Evolutionary conservation across 345 rosid genomes (phyloP), one percentile per base, ranked within the genome.

Genomic region (Gossypium rotundifolium): DNA sequence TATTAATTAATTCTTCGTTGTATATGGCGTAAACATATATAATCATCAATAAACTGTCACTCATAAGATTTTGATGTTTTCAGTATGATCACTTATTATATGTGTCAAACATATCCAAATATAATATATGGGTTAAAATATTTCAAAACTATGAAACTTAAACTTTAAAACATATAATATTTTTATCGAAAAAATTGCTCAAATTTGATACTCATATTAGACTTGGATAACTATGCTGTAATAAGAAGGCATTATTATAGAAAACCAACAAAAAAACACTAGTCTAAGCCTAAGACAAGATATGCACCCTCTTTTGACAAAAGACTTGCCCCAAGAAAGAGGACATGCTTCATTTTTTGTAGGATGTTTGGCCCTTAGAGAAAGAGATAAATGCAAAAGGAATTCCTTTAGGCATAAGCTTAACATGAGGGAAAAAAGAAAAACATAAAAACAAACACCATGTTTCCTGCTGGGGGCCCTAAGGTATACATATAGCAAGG

Each of bases 291-390:
- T 23, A 44, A 45, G 70, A 65, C 54, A 45, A 65, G 18, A 20
- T 45, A 45, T 66, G 71, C 71, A 53, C 49, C 71, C 33, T 45
- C 52, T 66, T 66, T 66, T 11, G 54, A 45, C 71, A 45, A 2
- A 66, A 45, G 38, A 17, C 71, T 2, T 66, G 54, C 18, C 71
- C 53, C 10, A 9, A 13, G 46, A 63, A 40, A 64, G 25, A 40
- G 23, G 49, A 20, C 11, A 40, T 40, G 68, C 49, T 64, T 64
- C 68, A 64, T 40, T 64, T 17, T 52, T 64, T 40, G 14, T 38
- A 12, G 11, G 49, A 7, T 1, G 49, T 48, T 38, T 64, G 68
- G 49, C 25, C 27, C 49, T 64, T n/a, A 14, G 52, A 11, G 14
- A 48, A 1, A 9, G 38, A n/a, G 38, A 63, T 6, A 38, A 4